phyloP scores from a whole-genome alignment of 2,329 filamentous ascomycete genomes.

The Pochonia chlamydosporia region DNA sequence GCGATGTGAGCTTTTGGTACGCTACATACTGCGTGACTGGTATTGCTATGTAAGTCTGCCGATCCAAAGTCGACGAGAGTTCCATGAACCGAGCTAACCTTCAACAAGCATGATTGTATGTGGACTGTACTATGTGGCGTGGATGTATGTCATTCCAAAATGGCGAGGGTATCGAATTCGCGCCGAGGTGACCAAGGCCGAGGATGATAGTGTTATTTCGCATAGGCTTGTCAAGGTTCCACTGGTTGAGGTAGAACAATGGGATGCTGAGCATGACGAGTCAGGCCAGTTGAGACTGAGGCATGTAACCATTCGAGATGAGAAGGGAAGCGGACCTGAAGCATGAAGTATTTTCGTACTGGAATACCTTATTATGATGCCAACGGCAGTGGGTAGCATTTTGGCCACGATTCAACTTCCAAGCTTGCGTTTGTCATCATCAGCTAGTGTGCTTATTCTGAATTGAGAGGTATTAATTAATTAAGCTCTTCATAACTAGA shows the following conservation, averaged over 20 bases:
- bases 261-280: constrained; percentile 47
- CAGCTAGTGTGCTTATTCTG: too few relatives aligned
- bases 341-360: too few relatives aligned
- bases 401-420: too few relatives aligned
- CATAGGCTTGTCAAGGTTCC: constrained; percentile 50
- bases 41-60: constrained; percentile 51
- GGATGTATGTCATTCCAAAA: constrained; percentile 51
- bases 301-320: neutral
- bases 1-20: constrained; percentile 70
- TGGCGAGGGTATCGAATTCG: constrained; percentile 48
- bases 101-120: constrained; percentile 42
- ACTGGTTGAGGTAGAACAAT: constrained; percentile 40
- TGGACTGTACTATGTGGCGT: constrained; percentile 51
- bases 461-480: too few relatives aligned
- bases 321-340: neutral
- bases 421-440: too few relatives aligned
- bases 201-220: constrained; percentile 36
- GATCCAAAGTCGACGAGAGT: neutral
- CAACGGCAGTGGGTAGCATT: too few relatives aligned
- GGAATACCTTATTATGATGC: too few relatives aligned
- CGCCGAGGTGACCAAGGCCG: constrained; percentile 46
- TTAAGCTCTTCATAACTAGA: too few relatives aligned
- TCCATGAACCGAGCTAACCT: constrained; percentile 1
- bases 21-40: constrained; percentile 62
- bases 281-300: constrained; percentile 3